A percentile compares a stretch with the other conserved stretches of the same genome.
phyloP scores from a whole-genome alignment of 345 rosid species.

The Psidium friedrichsthalianum region DNA sequence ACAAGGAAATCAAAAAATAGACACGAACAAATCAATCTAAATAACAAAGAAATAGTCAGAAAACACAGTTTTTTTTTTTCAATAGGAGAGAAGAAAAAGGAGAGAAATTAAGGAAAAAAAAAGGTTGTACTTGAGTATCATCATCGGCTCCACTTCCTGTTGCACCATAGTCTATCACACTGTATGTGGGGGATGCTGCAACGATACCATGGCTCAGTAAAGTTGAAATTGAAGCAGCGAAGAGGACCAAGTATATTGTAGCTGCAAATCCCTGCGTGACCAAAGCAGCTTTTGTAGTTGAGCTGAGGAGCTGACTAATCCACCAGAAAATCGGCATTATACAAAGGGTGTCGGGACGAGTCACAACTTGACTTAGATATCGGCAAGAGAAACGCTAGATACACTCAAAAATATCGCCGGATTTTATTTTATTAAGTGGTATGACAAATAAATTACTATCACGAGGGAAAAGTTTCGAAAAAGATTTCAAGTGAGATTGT shows the following conservation, averaged over 20 bases:
- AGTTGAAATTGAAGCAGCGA: not conserved
- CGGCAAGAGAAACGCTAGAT: not conserved
- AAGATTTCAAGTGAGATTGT: not conserved
- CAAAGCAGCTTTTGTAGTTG: not conserved
- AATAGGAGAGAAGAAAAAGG: not conserved
- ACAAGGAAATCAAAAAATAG: not conserved
- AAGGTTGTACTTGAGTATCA: not conserved
- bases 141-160: not conserved
- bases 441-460: not conserved
- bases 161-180: not conserved
- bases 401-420: not conserved
- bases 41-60: not conserved
- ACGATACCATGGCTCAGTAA: not conserved
- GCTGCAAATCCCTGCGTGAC: not conserved
- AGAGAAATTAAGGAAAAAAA: not conserved
- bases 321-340: not conserved
- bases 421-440: not conserved
- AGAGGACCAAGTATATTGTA: not conserved
- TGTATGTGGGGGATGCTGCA: not conserved
- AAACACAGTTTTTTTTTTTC: not conserved
- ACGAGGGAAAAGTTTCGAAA: not conserved
- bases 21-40: not conserved
- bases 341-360: not conserved
- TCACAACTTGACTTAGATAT: not conserved
- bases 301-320: not conserved